Base-by-base conservation (phyloP, 2,329 filamentous ascomycete genomes). In the Colletotrichum euphorbiae region DNA sequence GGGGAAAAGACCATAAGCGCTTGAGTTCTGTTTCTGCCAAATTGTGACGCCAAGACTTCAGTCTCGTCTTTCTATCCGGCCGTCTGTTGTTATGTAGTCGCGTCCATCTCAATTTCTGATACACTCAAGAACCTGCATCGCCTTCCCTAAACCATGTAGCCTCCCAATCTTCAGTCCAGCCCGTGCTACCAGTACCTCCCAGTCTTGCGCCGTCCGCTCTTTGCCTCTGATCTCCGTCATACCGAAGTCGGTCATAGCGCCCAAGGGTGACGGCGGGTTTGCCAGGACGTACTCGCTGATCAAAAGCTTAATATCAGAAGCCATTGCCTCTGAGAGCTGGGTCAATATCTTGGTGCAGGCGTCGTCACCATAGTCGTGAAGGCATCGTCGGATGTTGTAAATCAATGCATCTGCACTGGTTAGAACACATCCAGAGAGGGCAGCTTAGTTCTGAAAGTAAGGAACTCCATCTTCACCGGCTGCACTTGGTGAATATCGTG, bases 311-410 rank as follows among this genome's bases (percentile, higher is more conserved):
- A 76, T 79, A 36, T 79, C 77, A 0, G 54, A 17, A 9, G 72
- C 74, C 73, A 80, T 75, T 8, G 78, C 77, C 4, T 70, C 69
- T 3, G 71, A 62, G 4, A 80, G 55, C 3, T 72, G 73, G 46
- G 71, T 58, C 6, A 81, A 71, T 1, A 80, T 80, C 21, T 71
- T 57, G 1, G 75, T 73, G 28, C 73, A 75, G 13, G 74, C 74
- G 2, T 74, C 72, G 58, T 80, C 78, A 21, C 74, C 69, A 64
- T 79, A 81, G 62, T 81, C 77, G 64, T 81, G 80, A 1, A 81
- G 74, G 48, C 76, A 77, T 6, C 77, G 75, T 57, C 74, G 74
- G 62, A 78, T 77, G 71, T 74, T 77, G 71, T 81, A 81, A 12
- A 79, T 70, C 24, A 76, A 63, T 15, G 80, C 79, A 4, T 75